Conservation (phyloP, 768 basidiomycete genomes). For the Phallus indusiatus region DNA sequence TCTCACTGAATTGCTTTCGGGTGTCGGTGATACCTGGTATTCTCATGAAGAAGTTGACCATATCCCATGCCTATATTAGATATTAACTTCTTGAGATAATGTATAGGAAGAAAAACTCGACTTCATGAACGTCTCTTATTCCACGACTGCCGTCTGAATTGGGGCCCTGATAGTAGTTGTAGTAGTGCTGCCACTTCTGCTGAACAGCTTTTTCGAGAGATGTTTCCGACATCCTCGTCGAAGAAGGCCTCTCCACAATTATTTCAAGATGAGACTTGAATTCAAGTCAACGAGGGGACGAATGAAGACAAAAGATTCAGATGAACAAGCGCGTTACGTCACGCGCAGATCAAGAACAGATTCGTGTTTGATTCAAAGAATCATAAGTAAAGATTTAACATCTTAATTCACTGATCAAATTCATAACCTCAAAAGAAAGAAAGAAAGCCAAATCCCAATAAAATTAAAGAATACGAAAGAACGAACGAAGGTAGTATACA, state of each 20-base stretch:
- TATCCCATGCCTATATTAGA: not conserved
- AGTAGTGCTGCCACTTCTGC: constrained; percentile 5
- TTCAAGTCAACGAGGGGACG: not conserved
- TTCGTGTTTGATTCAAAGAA: not conserved
- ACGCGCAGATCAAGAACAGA: not conserved
- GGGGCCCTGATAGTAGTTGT: not conserved
- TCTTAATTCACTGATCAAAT: not conserved
- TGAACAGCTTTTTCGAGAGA: not conserved
- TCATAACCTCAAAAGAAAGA: not conserved
- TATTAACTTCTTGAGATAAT: not conserved
- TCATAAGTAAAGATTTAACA: no score
- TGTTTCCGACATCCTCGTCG: not conserved
- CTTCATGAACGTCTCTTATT: not conserved
- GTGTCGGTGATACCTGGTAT: not conserved
- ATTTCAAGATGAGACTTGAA: not conserved
- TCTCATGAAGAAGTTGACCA: constrained; percentile 1
- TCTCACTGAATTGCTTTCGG: not conserved
- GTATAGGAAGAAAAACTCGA: not conserved
- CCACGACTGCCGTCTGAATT: not conserved
- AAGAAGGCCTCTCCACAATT: not conserved
- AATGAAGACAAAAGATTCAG: not conserved
- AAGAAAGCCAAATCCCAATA: not conserved
- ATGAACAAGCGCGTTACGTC: not conserved
- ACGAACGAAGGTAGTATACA: not conserved
- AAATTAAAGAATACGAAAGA: not conserved